Evolutionary conservation across 1,284 basidiomycete genomes (phyloP).

Genomic region (Melampsora allii-populina): DNA sequence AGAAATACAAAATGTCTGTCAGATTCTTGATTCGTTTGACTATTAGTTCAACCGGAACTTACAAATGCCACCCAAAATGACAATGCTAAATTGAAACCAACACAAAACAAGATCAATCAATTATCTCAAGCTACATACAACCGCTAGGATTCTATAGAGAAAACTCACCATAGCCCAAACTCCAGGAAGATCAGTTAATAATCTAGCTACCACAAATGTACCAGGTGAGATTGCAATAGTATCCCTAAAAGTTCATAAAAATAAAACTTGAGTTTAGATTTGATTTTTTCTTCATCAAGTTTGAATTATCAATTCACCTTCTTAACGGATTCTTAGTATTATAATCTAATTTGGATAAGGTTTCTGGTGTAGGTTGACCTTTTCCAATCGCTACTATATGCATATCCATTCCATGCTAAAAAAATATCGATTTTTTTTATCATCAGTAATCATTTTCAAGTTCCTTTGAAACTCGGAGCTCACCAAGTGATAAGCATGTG

Average conservation of each 20-base stretch:
- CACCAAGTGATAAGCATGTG: conserved; percentile 35
- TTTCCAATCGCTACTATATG: conserved; percentile 10
- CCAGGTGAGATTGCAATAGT: background rate
- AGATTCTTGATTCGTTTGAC: background rate
- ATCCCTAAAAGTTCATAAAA: background rate
- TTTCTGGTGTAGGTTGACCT: conserved; percentile 20
- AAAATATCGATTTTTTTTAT: background rate
- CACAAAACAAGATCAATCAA: background rate
- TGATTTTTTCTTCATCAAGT: background rate
- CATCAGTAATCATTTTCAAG: background rate
- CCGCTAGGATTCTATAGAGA: background rate
- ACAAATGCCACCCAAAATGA: conserved; percentile 17
- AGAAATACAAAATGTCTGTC: background rate
- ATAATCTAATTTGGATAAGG: conserved; percentile 3
- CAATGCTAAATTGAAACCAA: conserved; percentile 2
- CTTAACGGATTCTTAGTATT: conserved; percentile 39
- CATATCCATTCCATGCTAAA: conserved; percentile 15
- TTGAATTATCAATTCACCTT: conserved; percentile 6
- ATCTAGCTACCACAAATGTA: conserved; percentile 1
- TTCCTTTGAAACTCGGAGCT: background rate
- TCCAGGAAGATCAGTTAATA: conserved; percentile 8
- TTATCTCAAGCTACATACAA: background rate
- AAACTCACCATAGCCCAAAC: conserved; percentile 12
- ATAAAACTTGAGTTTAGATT: background rate
- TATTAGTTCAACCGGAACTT: background rate